These are phyloP conservation scores for Alloteropsis semialata DNA, from an alignment of 176 grass and related monocot genomes.

Conservation along the genomic window DNA sequence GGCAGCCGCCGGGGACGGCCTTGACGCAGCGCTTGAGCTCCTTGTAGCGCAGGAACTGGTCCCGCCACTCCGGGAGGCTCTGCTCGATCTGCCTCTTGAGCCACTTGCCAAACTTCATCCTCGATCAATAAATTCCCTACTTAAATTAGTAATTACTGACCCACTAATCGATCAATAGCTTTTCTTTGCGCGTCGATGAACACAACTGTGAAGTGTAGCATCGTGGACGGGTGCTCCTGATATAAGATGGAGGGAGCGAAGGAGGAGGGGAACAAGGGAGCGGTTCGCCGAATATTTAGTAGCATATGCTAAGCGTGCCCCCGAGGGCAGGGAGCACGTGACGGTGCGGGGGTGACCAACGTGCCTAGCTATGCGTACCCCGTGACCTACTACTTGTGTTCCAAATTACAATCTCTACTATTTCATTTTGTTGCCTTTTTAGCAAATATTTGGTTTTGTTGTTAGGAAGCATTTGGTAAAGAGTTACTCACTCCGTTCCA, in stretches of 20 bases:
- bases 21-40: conserved; percentile 74
- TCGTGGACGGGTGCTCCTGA: neutral
- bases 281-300: conserved; percentile 57
- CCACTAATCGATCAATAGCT: neutral
- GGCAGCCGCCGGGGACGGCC: conserved; percentile 35
- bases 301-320: conserved; percentile 71
- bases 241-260: neutral
- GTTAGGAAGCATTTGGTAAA: too few species aligned
- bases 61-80: conserved; percentile 73
- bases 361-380: too few species aligned
- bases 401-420: too few species aligned
- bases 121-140: too few species aligned
- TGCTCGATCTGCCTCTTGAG: conserved; percentile 79
- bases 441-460: too few species aligned
- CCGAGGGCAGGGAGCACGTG: neutral
- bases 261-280: neutral
- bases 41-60: conserved; percentile 83
- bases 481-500: too few species aligned
- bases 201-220: conserved; percentile 6
- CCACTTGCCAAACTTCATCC: conserved; percentile 89
- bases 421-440: too few species aligned
- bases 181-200: neutral
- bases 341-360: neutral
- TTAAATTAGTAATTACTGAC: neutral
- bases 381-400: too few species aligned